Evolutionary conservation across 257 asterid genomes (phyloP), one percentile per base, ranked within the genome.

Genomic region (Cynanchum wilfordii): DNA sequence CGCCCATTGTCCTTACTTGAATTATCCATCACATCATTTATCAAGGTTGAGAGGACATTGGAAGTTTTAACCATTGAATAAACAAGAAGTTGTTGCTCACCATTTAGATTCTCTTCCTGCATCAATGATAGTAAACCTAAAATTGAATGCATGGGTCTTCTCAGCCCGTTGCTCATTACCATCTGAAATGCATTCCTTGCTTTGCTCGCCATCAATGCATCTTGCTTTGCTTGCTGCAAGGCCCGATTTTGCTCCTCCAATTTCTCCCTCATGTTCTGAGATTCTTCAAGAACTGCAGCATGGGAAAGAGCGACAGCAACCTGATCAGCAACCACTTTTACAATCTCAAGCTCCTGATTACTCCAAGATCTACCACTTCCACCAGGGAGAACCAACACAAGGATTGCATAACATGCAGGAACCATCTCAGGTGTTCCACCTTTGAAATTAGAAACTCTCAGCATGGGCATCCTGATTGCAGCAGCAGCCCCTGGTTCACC

Each of bases 291-390:
- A 30, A 95, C 86, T 25, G 97, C 89, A 72, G 98, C 99, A 78
- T 95, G 99, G 60, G 99, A 95, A 60, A 95, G 86, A 51, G 99
- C 99, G 64, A 95, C 97, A 0, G 98, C 91, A 60, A 95, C 98
- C 85, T 95, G 99, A 80, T 92, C 93, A 12, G 98, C 97, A 74
- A 92, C 97, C 20, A 84, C 91, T 68, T 86, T 82, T 16, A 95
- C 96, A 38, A 95, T 92, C 75, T 90, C 97, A 29, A 95, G 88
- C 55, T 95, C 99, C 68, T 89, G 86, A 20, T 71, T 49, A 58
- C 88, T 82, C 99, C 99, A 95, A 11, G 86, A 78, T 75, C 96
- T 78, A 50, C 86, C 84, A 13, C 69, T 81, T 63, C 88, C 92
- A n/a, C 83, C 75, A 2, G 97, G 96, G 70, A 90, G 93, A 60